phyloP scores from a whole-genome alignment of 169 alveolate species.

The Cryptosporidium bovis region DNA sequence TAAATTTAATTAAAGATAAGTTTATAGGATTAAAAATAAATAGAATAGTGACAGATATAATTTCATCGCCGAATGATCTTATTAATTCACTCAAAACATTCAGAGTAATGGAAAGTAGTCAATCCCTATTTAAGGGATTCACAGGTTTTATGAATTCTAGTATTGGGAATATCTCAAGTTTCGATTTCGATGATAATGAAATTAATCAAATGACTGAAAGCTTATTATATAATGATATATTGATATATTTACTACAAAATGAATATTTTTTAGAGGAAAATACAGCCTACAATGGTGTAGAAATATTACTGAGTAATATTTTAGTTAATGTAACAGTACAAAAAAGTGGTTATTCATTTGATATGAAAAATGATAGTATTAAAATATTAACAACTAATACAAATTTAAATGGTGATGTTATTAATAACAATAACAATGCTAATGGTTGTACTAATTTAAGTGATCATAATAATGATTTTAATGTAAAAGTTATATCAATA shows the following conservation, averaged over 20 bases:
- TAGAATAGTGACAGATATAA: slow-evolving; percentile 32
- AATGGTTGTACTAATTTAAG: not conserved
- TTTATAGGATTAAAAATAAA: slow-evolving; percentile 13
- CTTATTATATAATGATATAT: slow-evolving; percentile 54
- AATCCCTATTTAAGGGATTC: slow-evolving; percentile 38
- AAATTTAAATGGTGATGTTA: not conserved
- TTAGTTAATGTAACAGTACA: not conserved
- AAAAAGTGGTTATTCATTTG: not conserved
- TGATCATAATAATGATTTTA: not conserved
- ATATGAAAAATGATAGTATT: slow-evolving; percentile 6
- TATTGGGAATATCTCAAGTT: not conserved
- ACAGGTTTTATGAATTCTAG: slow-evolving; percentile 25
- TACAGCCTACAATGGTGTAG: slow-evolving; percentile 8
- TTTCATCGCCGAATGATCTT: slow-evolving; percentile 23
- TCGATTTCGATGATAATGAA: slow-evolving; percentile 37
- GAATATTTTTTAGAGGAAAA: slow-evolving; percentile 44
- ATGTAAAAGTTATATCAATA: not conserved
- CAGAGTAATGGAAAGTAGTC: slow-evolving; percentile 65
- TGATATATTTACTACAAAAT: slow-evolving; percentile 35
- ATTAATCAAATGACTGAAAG: slow-evolving; percentile 30
- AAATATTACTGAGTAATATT: not conserved
- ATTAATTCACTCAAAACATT: slow-evolving; percentile 29
- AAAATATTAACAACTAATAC: slow-evolving; percentile 7
- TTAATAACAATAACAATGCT: not conserved
- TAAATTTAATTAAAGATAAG: not conserved